Conservation (phyloP, 179 eudicot species). For the Beta macrorhiza region DNA sequence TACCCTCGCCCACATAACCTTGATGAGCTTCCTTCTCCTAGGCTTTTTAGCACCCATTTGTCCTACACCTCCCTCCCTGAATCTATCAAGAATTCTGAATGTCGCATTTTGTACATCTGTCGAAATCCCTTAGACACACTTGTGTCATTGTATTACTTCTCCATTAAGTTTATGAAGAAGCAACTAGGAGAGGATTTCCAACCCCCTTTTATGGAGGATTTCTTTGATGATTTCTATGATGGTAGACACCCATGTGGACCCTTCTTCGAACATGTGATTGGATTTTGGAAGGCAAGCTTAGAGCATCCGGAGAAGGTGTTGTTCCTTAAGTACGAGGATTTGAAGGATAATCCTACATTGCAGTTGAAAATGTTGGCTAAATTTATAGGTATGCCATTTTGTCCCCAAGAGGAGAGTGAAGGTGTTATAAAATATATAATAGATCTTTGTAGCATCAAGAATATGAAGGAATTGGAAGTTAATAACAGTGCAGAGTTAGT, state of each 20-base stretch:
- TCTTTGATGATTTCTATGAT: slow-evolving; percentile 2
- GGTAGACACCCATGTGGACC: slow-evolving; percentile 17
- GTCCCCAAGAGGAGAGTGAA: slow-evolving; percentile 9
- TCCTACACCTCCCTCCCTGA: slow-evolving; percentile 15
- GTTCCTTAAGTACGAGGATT: slow-evolving; percentile 22
- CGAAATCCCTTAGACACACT: slow-evolving; percentile 27
- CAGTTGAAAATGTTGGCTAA: slow-evolving; percentile 17
- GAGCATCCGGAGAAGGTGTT: slow-evolving; percentile 17
- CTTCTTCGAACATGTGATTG: slow-evolving; percentile 22
- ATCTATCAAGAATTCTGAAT: slow-evolving; percentile 11
- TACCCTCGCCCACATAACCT: slow-evolving; percentile 15
- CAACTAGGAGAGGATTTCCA: slow-evolving; percentile 6
- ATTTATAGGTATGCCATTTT: slow-evolving; percentile 12
- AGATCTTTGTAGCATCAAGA: slow-evolving; percentile 12
- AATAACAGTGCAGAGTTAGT: slow-evolving; percentile 15
- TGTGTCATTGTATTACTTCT: slow-evolving; percentile 20
- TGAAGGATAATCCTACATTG: slow-evolving; percentile 7
- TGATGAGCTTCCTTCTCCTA: slow-evolving; percentile 9
- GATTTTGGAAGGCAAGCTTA: slow-evolving; percentile 19
- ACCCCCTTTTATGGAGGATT: slow-evolving; percentile 12
- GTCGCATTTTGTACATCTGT: slow-evolving; percentile 16
- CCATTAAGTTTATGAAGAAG: not conserved
- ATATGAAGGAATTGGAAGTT: slow-evolving; percentile 15
- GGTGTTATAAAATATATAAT: slow-evolving; percentile 11
- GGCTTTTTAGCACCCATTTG: slow-evolving; percentile 15